phyloP scores from a whole-genome alignment of 2,329 filamentous ascomycete species.

The Magnaporthiopsis incrustans region DNA sequence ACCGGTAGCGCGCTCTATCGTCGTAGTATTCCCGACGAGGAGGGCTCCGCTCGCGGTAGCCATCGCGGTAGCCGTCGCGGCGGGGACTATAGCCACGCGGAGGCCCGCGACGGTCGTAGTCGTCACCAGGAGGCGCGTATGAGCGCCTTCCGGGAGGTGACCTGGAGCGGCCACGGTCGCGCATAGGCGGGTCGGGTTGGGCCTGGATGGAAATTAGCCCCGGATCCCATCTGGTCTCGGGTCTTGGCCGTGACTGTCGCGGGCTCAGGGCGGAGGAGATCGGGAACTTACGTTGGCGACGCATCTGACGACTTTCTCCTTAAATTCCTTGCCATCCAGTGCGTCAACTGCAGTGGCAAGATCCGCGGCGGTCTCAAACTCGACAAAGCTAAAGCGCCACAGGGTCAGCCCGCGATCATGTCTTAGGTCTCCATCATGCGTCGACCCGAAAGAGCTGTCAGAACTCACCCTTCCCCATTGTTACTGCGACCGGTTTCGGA shows the following conservation, averaged over 20 bases:
- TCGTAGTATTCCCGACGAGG: conserved; percentile 77
- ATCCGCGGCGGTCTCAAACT: conserved; percentile 90
- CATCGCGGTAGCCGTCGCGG: conserved; percentile 54
- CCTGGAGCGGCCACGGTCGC: conserved; percentile 70
- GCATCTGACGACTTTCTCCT: conserved; percentile 79
- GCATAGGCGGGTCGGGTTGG: conserved; percentile 66
- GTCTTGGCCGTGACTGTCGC: not conserved
- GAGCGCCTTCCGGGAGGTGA: conserved; percentile 61
- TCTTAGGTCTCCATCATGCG: not conserved
- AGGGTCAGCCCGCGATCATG: conserved; percentile 10
- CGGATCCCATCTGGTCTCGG: not conserved
- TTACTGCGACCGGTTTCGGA: conserved; percentile 91
- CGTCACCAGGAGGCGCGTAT: conserved; percentile 60
- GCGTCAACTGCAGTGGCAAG: conserved; percentile 89
- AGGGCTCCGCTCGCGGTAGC: conserved; percentile 82
- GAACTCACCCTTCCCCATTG: conserved; percentile 82
- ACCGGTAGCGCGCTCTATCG: conserved; percentile 71
- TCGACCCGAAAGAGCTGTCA: not conserved
- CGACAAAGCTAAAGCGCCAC: conserved; percentile 65
- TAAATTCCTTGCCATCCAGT: conserved; percentile 87
- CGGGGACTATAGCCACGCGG: conserved; percentile 81
- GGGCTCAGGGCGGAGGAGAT: not conserved
- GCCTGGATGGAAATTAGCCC: conserved; percentile 41
- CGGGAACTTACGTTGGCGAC: conserved; percentile 66
- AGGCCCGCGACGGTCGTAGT: conserved; percentile 73